A percentile compares a stretch with the other conserved stretches of the same genome.
These are phyloP conservation scores for Cystobasidium sp. DNA, from an alignment of 1,284 basidiomycete genomes.

Conservation along the genomic window DNA sequence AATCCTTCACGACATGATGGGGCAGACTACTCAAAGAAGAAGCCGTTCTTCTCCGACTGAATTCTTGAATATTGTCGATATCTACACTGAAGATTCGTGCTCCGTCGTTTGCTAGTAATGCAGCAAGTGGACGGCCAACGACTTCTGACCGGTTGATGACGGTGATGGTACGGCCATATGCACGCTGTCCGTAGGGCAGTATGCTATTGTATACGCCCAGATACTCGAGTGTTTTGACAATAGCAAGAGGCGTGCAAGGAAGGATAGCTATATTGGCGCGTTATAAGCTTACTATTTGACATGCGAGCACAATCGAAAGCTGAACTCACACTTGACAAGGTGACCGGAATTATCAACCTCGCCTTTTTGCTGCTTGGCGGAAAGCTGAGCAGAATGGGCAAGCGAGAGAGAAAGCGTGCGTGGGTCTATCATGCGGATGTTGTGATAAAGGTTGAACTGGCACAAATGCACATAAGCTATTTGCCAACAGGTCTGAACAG, in stretches of 20 bases:
- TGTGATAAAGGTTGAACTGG: slow-evolving; percentile 93
- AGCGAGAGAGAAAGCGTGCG: slow-evolving; percentile 57
- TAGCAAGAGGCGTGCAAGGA: slow-evolving; percentile 93
- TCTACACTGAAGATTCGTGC: slow-evolving; percentile 93
- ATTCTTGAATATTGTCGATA: slow-evolving; percentile 83
- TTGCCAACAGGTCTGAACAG: too few species aligned
- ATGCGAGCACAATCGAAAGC: background rate
- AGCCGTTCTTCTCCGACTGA: slow-evolving; percentile 54
- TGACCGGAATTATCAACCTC: background rate
- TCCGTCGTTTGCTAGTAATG: slow-evolving; percentile 91
- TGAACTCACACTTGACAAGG: slow-evolving; percentile 32
- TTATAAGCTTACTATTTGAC: too few species aligned
- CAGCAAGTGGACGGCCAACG: slow-evolving; percentile 91
- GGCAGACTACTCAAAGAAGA: slow-evolving; percentile 62
- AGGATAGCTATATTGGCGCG: too few species aligned
- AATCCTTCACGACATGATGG: slow-evolving; percentile 77
- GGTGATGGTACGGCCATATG: slow-evolving; percentile 89
- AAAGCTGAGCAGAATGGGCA: slow-evolving; percentile 48
- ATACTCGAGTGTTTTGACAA: slow-evolving; percentile 88
- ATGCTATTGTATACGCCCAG: slow-evolving; percentile 90
- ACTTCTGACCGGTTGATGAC: slow-evolving; percentile 97
- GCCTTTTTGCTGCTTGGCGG: slow-evolving; percentile 16
- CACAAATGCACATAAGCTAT: background rate
- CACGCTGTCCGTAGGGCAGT: slow-evolving; percentile 89
- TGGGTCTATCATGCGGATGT: slow-evolving; percentile 62